These are phyloP conservation scores for Penicillium ochrochloron DNA, from an alignment of 495 filamentous ascomycete genomes.

Conservation along the genomic window DNA sequence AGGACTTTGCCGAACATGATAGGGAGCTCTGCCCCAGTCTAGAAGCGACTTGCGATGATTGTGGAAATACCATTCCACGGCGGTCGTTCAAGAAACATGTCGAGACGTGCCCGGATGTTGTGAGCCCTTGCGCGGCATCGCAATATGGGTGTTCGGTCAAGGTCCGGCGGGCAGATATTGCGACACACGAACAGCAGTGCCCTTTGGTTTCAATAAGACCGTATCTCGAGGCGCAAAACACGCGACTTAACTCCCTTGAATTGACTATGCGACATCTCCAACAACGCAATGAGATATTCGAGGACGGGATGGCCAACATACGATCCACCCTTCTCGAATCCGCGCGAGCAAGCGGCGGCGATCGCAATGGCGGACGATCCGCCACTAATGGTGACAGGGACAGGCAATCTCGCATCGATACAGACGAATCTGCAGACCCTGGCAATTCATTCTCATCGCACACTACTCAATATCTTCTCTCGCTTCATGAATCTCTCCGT, in stretches of 20 bases:
- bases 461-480: constrained; percentile 63
- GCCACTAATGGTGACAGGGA: constrained; percentile 12
- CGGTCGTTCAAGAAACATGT: constrained; percentile 56
- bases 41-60: constrained; percentile 56
- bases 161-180: constrained; percentile 53
- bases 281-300: constrained; percentile 62
- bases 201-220: constrained; percentile 63
- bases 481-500: constrained; percentile 69
- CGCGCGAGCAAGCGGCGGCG: constrained; percentile 25
- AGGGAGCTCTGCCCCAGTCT: constrained; percentile 55
- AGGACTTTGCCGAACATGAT: constrained; percentile 57
- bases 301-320: constrained; percentile 57
- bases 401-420: constrained; percentile 7
- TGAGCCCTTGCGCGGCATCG: constrained; percentile 57
- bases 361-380: constrained; percentile 10
- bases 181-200: constrained; percentile 58
- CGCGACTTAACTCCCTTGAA: constrained; percentile 60
- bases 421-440: constrained; percentile 25
- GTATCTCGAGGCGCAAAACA: constrained; percentile 60
- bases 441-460: constrained; percentile 40
- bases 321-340: constrained; percentile 46
- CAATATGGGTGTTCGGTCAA: constrained; percentile 61
- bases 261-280: constrained; percentile 59
- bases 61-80: constrained; percentile 51
- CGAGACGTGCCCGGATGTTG: constrained; percentile 56